Percentiles rank a stretch among this genome's conserved stretches.
Conservation (phyloP, 106 monocot genomes). For the Dendrobium catenatum region DNA sequence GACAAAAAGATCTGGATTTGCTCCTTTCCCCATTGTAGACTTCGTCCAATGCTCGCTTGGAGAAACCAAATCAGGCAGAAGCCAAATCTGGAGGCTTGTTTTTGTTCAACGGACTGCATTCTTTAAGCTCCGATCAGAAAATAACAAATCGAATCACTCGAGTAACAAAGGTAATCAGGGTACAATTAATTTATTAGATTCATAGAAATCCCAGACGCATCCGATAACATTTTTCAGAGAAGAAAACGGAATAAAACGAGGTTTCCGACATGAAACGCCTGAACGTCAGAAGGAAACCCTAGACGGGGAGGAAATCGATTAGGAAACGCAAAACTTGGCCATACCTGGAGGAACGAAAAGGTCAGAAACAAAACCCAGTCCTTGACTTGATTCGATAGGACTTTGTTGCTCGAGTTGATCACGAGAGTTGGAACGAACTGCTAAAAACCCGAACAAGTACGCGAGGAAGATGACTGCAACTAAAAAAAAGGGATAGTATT, state of each 20-base stretch:
- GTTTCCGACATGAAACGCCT: background rate
- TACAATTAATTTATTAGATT: background rate
- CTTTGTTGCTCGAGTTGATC: background rate
- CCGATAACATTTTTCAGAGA: background rate
- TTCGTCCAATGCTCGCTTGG: background rate
- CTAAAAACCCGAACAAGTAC: background rate
- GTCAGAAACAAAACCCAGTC: background rate
- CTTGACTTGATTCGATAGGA: background rate
- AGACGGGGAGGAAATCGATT: background rate
- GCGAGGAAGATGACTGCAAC: background rate
- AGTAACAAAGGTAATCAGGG: background rate
- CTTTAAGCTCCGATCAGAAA: slow-evolving; percentile 32
- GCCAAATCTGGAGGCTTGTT: slow-evolving; percentile 4
- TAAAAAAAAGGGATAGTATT: background rate
- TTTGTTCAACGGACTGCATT: slow-evolving; percentile 12
- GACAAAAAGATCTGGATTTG: slow-evolving; percentile 39
- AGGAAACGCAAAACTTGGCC: background rate
- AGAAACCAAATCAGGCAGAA: background rate
- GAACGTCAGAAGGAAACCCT: background rate
- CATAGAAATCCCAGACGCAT: background rate
- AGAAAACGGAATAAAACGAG: background rate
- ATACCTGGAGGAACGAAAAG: slow-evolving; percentile 2
- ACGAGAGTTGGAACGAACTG: background rate
- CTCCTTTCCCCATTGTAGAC: slow-evolving; percentile 27
- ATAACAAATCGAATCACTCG: slow-evolving; percentile 1